Evolutionary conservation across 495 filamentous ascomycete species (phyloP), one percentile per base, ranked within the genome.

Genomic region (Penicillium steckii): DNA sequence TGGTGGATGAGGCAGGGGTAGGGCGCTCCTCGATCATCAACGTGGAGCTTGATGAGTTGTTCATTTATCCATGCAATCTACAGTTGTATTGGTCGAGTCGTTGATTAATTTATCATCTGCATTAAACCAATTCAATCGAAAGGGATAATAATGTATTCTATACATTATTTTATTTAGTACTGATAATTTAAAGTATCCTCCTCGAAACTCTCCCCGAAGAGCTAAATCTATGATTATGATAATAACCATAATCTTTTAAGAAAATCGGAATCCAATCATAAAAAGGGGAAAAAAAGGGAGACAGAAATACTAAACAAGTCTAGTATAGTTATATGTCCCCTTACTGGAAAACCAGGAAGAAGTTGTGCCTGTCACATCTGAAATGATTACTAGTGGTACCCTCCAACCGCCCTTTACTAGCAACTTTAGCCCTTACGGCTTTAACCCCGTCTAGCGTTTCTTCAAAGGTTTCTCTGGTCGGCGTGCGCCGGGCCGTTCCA

Each of bases 401-500:
- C n/a, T 32, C n/a, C 29, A 32, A 32, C 29, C 29, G 29, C 29
- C 10, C 10, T 13, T 13, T n/a, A n/a, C n/a, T n/a, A n/a, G n/a
- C n/a, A n/a, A n/a, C 19, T 46, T 44, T 21, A 29, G 26, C 53
- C 56, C 47, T 54, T 62, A 59, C 59, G 44, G 18, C 33, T 10
- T 44, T 59, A 50, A n/a, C 50, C 29, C 56, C 60, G 50, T 64
- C 58, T 67, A 66, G 63, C 66, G 66, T 73, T 70, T 69, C 70
- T 70, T 70, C 68, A 71, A 68, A 61, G 64, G 60, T 61, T 62
- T 57, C 62, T 61, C 62, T 67, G 66, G 64, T 70, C 66, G 67
- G 62, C 68, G 72, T 77, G 72, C 74, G 70, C 66, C 74, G 74
- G 74, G 61, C 74, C 74, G 74, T 73, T 70, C 74, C 74, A 71